Evolutionary conservation across 2,329 filamentous ascomycete genomes (phyloP), one percentile per base, ranked within the genome.

Genomic region (Lachnellula suecica): DNA sequence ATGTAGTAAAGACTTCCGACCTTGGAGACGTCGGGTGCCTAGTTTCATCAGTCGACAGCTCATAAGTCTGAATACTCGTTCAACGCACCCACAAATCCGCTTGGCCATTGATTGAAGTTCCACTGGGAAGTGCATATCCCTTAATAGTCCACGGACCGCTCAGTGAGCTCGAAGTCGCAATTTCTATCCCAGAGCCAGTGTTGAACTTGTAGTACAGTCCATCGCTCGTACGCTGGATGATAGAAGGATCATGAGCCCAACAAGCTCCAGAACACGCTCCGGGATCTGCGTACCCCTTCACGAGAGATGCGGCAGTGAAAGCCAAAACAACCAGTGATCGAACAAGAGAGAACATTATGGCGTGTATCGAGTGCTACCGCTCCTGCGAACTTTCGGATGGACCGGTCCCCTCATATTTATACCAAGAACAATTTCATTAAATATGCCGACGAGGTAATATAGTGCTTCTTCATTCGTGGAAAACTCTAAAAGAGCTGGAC

Each of bases 1-100:
- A 83, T 68, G 60, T 86, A 79, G 70, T 87, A 88, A 1, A 73
- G 72, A 49, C 70, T 72, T 56, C 78, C 79, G n/a, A 88, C 73
- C 15, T 79, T 69, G 17, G 72, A 67, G 13, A 85, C 79, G 58
- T 88, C 84, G 0, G 86, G 86, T 2, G 85, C 85, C 83, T 84
- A 31, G 7, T 29, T 8, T 22, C 6, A 40, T 47, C 20, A 48
- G 17, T 9, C n/a, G 25, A 15, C 3, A 1, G 17, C 11, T n/a
- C 8, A 40, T 11, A 11, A 13, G 20, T 8, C 4, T 13, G 40
- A 13, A 11, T 15, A 9, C 13, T 25, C 25, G 20, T 22, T 43
- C 34, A n/a, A 61, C 67, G 43, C 61, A 72, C 72, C 72, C 72
- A 75, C 15, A 72, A 62, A 44, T 73, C 71, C 9, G 63, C 58